Evolutionary conservation across 768 basidiomycete genomes (phyloP), one percentile per base, ranked within the genome.

Genomic region (Phallus indusiatus): DNA sequence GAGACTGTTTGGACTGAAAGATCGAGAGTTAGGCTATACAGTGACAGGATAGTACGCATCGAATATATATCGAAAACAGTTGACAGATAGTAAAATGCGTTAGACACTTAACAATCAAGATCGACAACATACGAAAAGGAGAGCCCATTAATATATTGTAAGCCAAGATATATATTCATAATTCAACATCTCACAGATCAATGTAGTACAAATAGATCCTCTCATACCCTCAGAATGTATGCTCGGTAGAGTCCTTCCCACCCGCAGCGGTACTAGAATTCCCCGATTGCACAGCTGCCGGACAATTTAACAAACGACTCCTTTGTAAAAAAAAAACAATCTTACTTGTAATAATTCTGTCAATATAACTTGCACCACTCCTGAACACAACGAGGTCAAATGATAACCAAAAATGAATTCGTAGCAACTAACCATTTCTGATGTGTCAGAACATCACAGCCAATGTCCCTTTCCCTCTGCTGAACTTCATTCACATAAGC

Each of bases 321-420:
- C 9, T n/a, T 42, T n/a, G 54, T 14, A 24, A 24, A 16, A 5
- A 16, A 10, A 4, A 16, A 20, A 22, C 21, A 24, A 33, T 4
- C 66, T 60, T 54, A 73, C 73, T 88, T 46, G 82, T 82, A 54
- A 95, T 73, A 63, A 95, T 93, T 56, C 86, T 75, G 72, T 95
- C 92, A 60, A 93, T 83, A 70, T 94, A 95, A 67, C 87, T 88
- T 21, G 92, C 92, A 36, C 93, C 92, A 63, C 90, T 92, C 88
- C 87, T 90, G 28, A 37, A 55, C 21, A 33, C 22, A 51, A 14
- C 47, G 50, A 20, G 14, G 4, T 33, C 50, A 14, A 20, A 53
- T 35, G 9, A 49, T 0, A 53, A 33, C 35, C 55, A 60, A 37
- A 16, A 37, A 34, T 17, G 28, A 20, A n/a, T 17, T 21, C 18